phyloP scores from a whole-genome alignment of 352 stramenopile genomes.

The Poterioochromonas sp. region DNA sequence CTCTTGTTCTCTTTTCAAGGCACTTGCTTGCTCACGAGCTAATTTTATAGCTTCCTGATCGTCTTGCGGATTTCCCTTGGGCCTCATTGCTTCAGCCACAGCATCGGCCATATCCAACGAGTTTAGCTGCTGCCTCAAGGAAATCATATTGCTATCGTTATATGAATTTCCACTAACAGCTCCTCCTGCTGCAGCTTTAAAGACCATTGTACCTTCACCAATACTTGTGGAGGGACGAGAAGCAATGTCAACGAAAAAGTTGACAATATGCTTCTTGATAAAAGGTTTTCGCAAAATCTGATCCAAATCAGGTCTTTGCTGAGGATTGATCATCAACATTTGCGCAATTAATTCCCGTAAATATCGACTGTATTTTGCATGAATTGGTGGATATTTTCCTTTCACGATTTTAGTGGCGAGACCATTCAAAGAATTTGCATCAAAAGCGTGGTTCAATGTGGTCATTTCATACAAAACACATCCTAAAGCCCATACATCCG shows the following conservation, averaged over 20 bases:
- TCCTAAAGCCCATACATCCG: conserved; percentile 82
- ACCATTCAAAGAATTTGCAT: conserved; percentile 55
- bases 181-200: conserved; percentile 45
- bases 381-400: conserved; percentile 49
- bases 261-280: conserved; percentile 53
- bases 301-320: conserved; percentile 46
- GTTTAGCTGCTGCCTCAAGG: conserved; percentile 40
- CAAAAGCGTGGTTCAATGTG: conserved; percentile 73
- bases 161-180: conserved; percentile 1
- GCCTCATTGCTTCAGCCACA: conserved; percentile 39
- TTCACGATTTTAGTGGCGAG: conserved; percentile 50
- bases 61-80: conserved; percentile 29
- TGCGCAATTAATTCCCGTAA: conserved; percentile 49
- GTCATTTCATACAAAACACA: conserved; percentile 83
- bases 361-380: conserved; percentile 46
- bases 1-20: conserved; percentile 50
- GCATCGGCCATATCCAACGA: conserved; percentile 40
- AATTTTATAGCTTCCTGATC: conserved; percentile 31
- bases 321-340: conserved; percentile 49
- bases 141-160: conserved; percentile 36
- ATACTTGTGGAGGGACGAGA: conserved; percentile 43
- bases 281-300: conserved; percentile 50
- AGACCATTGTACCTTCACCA: conserved; percentile 50
- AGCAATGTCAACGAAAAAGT: conserved; percentile 51
- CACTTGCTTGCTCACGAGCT: conserved; percentile 45